These are phyloP conservation scores for Fusarium globosum DNA, from an alignment of 2,329 filamentous ascomycete genomes.

Conservation along the genomic window DNA sequence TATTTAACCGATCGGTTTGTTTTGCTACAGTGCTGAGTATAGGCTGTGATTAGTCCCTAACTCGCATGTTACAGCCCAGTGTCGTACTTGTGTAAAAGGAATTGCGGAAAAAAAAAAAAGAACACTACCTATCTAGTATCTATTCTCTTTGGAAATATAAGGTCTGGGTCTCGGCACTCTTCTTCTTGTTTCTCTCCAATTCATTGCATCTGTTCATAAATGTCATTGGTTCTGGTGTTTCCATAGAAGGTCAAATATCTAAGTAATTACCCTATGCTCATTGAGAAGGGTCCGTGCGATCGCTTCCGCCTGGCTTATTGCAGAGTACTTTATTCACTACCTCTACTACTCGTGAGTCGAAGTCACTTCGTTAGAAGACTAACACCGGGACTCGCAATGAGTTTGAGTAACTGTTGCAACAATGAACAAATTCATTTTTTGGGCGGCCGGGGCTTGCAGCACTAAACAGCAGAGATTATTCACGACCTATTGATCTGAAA, in stretches of 20 bases:
- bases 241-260: too few species aligned
- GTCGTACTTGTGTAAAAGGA: too few species aligned
- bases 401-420: neutral
- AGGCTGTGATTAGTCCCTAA: rapidly evolving
- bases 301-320: rapidly evolving
- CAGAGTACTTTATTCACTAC: rapidly evolving
- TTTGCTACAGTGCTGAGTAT: rapidly evolving
- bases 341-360: rapidly evolving
- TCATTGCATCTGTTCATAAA: neutral
- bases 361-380: neutral
- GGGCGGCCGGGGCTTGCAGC: too few species aligned
- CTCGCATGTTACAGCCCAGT: rapidly evolving
- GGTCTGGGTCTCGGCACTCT: too few species aligned
- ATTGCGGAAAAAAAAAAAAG: too few species aligned
- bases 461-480: neutral
- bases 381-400: neutral
- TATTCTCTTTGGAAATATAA: rapidly evolving
- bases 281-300: neutral
- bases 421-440: too few species aligned
- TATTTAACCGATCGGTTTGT: neutral
- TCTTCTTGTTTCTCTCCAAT: neutral
- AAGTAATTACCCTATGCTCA: neutral
- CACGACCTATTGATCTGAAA: rapidly evolving
- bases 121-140: rapidly evolving
- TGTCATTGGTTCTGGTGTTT: neutral